A percentile compares a stretch with the other conserved stretches of the same genome.
phyloP scores from a whole-genome alignment of 768 basidiomycete genomes.

The Mycena albidolilacea region DNA sequence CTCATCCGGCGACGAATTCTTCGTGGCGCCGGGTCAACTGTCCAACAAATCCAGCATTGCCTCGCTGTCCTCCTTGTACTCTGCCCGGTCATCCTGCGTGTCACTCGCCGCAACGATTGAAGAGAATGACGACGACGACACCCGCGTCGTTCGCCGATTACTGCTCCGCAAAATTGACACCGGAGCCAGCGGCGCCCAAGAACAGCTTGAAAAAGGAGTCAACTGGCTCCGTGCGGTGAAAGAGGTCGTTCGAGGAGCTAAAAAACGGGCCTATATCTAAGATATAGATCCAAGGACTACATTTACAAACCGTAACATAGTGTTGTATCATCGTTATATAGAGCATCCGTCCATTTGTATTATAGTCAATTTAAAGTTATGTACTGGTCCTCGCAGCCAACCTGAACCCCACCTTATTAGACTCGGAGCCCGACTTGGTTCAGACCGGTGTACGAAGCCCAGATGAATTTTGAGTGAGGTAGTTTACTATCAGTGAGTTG shows the following conservation, averaged over 20 bases:
- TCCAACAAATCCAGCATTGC: slow-evolving; percentile 57
- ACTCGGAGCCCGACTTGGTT: too few species aligned
- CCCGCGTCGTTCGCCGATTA: slow-evolving; percentile 72
- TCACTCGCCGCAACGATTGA: slow-evolving; percentile 67
- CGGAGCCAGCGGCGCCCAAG: slow-evolving; percentile 67
- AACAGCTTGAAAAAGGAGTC: slow-evolving; percentile 73
- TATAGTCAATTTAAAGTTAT: slow-evolving; percentile 24
- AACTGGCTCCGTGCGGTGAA: slow-evolving; percentile 77
- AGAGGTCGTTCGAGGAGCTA: slow-evolving; percentile 72
- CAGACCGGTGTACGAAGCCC: too few species aligned
- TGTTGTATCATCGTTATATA: slow-evolving; percentile 36
- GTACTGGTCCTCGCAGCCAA: too few species aligned
- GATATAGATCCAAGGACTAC: slow-evolving; percentile 16
- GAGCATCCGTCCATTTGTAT: slow-evolving; percentile 32
- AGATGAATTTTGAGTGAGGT: too few species aligned
- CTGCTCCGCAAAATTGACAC: slow-evolving; percentile 77
- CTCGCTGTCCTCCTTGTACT: slow-evolving; percentile 60
- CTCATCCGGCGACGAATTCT: slow-evolving; percentile 39
- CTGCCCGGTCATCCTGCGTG: slow-evolving; percentile 57
- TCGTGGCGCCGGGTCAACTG: slow-evolving; percentile 46
- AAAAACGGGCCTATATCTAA: slow-evolving; percentile 63
- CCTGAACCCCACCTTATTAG: too few species aligned
- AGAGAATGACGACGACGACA: slow-evolving; percentile 76
- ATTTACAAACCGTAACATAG: slow-evolving; percentile 34
- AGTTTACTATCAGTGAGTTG: too few species aligned